These are phyloP conservation scores for Stromatinia cepivora DNA, from an alignment of 2,329 filamentous ascomycete genomes.

Conservation along the genomic window DNA sequence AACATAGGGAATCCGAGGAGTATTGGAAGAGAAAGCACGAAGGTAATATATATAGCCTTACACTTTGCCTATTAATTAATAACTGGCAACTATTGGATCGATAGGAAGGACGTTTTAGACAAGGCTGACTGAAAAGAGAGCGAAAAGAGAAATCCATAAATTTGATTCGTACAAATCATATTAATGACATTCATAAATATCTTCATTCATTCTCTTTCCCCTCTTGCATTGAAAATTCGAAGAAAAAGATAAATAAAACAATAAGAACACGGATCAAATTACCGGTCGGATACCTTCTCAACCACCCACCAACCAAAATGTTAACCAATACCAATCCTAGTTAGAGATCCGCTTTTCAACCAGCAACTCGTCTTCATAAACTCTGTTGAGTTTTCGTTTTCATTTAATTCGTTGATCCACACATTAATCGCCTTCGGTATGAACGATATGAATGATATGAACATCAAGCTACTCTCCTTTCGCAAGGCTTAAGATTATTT, in stretches of 20 bases:
- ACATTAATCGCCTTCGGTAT: not conserved
- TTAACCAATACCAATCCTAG: not conserved
- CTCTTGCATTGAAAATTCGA: not conserved
- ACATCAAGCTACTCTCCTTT: constrained; percentile 2
- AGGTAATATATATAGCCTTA: not conserved
- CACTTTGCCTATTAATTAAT: not conserved
- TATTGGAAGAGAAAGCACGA: not conserved
- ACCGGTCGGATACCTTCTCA: constrained; percentile 12
- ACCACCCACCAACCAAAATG: constrained; percentile 8
- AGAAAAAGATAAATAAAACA: not conserved
- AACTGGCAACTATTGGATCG: not conserved
- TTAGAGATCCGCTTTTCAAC: not conserved
- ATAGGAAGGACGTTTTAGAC: not conserved
- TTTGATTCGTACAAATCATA: not conserved
- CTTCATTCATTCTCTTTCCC: not conserved
- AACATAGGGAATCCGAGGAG: too few species aligned
- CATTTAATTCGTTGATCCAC: constrained; percentile 9
- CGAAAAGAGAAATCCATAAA: not conserved
- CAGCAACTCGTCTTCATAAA: not conserved
- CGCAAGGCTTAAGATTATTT: constrained; percentile 8
- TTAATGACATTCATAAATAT: not conserved
- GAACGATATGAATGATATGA: not conserved
- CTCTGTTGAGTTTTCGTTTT: too few species aligned
- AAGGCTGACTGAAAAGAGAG: constrained; percentile 11
- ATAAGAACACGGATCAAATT: constrained; percentile 17